Percentiles rank a stretch among this genome's conserved stretches.
These are phyloP conservation scores for Annona squamosa DNA, from an alignment of 164 flowering plant genomes.

Conservation along the genomic window DNA sequence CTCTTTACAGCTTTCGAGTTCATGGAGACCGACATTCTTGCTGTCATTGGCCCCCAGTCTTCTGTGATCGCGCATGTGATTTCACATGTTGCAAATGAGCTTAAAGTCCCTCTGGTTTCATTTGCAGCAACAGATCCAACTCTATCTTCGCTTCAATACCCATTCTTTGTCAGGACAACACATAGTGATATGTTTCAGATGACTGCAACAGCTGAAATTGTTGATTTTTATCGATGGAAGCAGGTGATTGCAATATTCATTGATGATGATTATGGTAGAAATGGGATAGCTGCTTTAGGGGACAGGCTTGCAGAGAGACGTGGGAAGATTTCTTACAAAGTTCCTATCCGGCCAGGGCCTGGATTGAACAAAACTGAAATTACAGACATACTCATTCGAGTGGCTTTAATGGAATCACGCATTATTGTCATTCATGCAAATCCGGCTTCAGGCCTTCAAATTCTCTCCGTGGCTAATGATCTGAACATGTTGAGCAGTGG, in stretches of 20 bases:
- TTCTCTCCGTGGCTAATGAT: conserved; percentile 55
- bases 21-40: conserved; percentile 74
- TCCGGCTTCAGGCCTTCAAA: conserved; percentile 40
- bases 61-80: conserved; percentile 76
- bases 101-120: conserved; percentile 81
- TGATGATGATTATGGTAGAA: conserved; percentile 84
- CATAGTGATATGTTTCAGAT: conserved; percentile 78
- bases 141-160: conserved; percentile 70
- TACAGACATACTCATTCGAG: conserved; percentile 51
- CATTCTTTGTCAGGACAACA: conserved; percentile 65
- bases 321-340: conserved; percentile 60
- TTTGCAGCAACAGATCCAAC: conserved; percentile 88
- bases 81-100: conserved; percentile 66
- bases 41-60: conserved; percentile 84
- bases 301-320: conserved; percentile 65
- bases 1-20: conserved; percentile 52
- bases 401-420: conserved; percentile 62
- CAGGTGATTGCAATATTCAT: conserved; percentile 61
- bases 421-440: conserved; percentile 65
- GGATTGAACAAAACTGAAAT: conserved; percentile 28
- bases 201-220: conserved; percentile 72
- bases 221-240: conserved; percentile 66
- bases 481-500: conserved; percentile 79
- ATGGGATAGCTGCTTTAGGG: conserved; percentile 64
- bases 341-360: conserved; percentile 36